A percentile compares a stretch with the other conserved stretches of the same genome.
phyloP scores from a whole-genome alignment of 2,329 filamentous ascomycete species.

The Mycocentrospora acerina region DNA sequence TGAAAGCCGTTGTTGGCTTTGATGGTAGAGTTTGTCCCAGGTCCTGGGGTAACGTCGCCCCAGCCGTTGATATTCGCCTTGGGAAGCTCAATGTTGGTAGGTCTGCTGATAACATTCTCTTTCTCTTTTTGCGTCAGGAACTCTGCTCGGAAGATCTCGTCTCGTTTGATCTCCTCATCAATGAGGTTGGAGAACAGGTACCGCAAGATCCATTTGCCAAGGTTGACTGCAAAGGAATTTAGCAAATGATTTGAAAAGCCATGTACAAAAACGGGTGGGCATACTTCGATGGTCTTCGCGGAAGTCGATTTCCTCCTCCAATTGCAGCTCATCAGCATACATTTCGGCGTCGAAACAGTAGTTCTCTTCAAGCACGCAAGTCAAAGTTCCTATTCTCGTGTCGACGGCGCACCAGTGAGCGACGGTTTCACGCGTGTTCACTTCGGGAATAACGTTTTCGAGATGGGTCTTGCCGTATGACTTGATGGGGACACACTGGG shows the following conservation, averaged over 20 bases:
- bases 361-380: constrained; percentile 87
- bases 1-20: constrained; percentile 63
- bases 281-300: constrained; percentile 90
- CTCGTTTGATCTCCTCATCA: constrained; percentile 84
- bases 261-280: constrained; percentile 27
- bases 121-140: constrained; percentile 66
- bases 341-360: constrained; percentile 98
- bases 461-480: constrained; percentile 94
- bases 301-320: constrained; percentile 76
- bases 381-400: constrained; percentile 86
- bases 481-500: constrained; percentile 82
- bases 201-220: constrained; percentile 93
- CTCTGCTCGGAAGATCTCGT: constrained; percentile 70
- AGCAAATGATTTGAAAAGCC: constrained; percentile 1
- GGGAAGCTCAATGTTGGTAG: constrained; percentile 63
- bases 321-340: constrained; percentile 84
- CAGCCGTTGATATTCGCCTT: constrained; percentile 48
- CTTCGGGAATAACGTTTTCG: constrained; percentile 82
- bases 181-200: constrained; percentile 89
- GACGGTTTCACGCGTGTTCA: constrained; percentile 86
- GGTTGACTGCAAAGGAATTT: constrained; percentile 67
- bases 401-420: constrained; percentile 97
- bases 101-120: constrained; percentile 59
- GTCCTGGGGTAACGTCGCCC: constrained; percentile 41
- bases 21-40: constrained; percentile 52